Base-by-base conservation (phyloP, 2,329 filamentous ascomycete species). In the Juglanconis juglandina region DNA sequence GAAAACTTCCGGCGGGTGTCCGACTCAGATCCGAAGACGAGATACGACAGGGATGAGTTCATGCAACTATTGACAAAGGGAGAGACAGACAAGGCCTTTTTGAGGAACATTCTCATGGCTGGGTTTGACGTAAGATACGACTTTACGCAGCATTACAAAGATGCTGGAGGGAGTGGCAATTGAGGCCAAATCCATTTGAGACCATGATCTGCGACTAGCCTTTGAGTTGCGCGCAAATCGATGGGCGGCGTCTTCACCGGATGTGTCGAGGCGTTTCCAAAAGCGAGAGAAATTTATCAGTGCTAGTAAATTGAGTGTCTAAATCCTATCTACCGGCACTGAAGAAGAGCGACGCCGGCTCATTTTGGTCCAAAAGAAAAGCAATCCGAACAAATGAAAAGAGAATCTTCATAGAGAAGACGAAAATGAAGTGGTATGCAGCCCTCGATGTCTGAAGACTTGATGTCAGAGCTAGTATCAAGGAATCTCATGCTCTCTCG, bases 1-100 rank as follows among this genome's bases (percentile, higher is more conserved):
- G 73, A 73, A 61, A 80, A 80, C 61, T 79, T 80, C 64, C 66
- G 73, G 13, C 70, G 77, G 33, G 77, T 80, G 13, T 73, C 72
- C 5, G 76, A 77, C 58, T 64, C 64, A n/a, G 71, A 78, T 39
- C 76, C 76, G 0, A 67, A 66, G n/a, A 75, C 76, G 9, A 66
- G 75, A 37, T 60, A 75, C 7, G 71, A 72, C 53, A 66, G 74
- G 47, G 76, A 78, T 44, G 73, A 74, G 24, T 76, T 76, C 51
- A 66, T 80, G 70, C 70, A 74, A 65, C 61, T 73, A 41, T 70
- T 75, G 51, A 74, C 72, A 59, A 69, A 68, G 51, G 73, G 68
- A 1, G 72, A 78, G 62, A 64, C 65, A 42, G 75, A 79, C 56
- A 60, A 65, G 14, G 65, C 61, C 13, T 65, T 68, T 24, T 68